A percentile compares a stretch with the other conserved stretches of the same genome.
Evolutionary conservation across 345 rosid species (phyloP).

Genomic region (Populus tremula): DNA sequence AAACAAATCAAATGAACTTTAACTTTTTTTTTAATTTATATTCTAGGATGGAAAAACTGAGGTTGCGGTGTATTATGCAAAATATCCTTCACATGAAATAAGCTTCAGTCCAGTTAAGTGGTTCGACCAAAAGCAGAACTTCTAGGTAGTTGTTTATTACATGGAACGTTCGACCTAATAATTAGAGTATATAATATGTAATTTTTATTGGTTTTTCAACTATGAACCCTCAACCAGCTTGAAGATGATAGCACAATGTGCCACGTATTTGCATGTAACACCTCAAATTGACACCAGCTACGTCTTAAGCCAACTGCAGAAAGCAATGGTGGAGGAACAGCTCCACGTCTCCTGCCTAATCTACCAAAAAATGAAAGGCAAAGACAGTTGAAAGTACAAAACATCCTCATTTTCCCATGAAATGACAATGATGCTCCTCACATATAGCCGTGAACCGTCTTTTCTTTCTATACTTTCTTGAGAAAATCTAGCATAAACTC

Average conservation of each 20-base stretch:
- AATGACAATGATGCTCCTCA: background rate
- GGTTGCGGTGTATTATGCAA: no score
- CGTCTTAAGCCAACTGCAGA: background rate
- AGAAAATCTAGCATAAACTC: slow-evolving; percentile 33
- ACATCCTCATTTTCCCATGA: slow-evolving; percentile 1
- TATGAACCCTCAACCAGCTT: background rate
- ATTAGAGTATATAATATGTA: background rate
- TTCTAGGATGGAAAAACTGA: no score
- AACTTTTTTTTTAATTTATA: no score
- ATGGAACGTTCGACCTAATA: background rate
- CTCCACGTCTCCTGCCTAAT: background rate
- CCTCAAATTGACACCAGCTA: background rate
- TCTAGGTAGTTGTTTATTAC: background rate
- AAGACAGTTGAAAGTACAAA: slow-evolving; percentile 17
- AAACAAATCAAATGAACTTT: no score
- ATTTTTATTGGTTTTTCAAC: no score
- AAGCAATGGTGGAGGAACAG: slow-evolving; percentile 9
- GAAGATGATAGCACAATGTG: background rate
- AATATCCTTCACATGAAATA: no score
- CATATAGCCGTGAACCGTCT: background rate
- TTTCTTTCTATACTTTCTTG: slow-evolving; percentile 17
- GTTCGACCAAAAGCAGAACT: background rate
- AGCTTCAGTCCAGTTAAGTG: background rate
- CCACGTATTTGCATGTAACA: background rate
- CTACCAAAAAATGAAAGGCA: background rate